phyloP scores from a whole-genome alignment of 805 yeast genomes.

The Saccharomycodes ludwigii region DNA sequence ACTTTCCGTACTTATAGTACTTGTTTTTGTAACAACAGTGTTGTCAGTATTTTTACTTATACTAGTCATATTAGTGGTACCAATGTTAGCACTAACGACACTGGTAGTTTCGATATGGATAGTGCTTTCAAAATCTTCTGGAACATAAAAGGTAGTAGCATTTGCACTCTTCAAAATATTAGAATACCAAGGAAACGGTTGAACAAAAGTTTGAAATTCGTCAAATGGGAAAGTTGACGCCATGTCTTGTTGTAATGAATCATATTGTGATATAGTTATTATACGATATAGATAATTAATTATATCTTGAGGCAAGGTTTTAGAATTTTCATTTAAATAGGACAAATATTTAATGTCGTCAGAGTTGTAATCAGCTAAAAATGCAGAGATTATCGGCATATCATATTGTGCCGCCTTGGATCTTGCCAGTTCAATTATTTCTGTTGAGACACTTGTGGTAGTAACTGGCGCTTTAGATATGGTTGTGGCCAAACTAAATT shows the following conservation, averaged over 20 bases:
- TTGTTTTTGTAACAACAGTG: background rate
- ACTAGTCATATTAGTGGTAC: background rate
- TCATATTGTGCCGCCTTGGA: conserved; percentile 23
- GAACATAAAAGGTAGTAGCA: conserved; percentile 15
- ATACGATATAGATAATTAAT: conserved; percentile 24
- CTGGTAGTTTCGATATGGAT: too few species aligned
- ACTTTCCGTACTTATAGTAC: too few species aligned
- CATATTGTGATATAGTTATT: conserved; percentile 16
- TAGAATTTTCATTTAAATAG: conserved; percentile 20
- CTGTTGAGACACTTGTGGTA: background rate
- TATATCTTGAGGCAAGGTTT: conserved; percentile 24
- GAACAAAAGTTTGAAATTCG: conserved; percentile 25
- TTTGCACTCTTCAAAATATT: conserved; percentile 13
- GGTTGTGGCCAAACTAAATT: too few species aligned
- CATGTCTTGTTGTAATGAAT: conserved; percentile 17
- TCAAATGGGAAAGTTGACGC: conserved; percentile 24
- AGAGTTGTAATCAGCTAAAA: conserved; percentile 21
- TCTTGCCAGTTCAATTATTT: conserved; percentile 10
- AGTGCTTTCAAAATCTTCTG: conserved; percentile 18
- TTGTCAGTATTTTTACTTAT: background rate
- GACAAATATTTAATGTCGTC: conserved; percentile 22
- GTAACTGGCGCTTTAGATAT: too few species aligned
- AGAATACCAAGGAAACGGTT: conserved; percentile 22
- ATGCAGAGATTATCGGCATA: conserved; percentile 19
- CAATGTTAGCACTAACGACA: conserved; percentile 1